Conservation (phyloP, 176 grass and related monocot genomes). For the Triticum urartu region DNA sequence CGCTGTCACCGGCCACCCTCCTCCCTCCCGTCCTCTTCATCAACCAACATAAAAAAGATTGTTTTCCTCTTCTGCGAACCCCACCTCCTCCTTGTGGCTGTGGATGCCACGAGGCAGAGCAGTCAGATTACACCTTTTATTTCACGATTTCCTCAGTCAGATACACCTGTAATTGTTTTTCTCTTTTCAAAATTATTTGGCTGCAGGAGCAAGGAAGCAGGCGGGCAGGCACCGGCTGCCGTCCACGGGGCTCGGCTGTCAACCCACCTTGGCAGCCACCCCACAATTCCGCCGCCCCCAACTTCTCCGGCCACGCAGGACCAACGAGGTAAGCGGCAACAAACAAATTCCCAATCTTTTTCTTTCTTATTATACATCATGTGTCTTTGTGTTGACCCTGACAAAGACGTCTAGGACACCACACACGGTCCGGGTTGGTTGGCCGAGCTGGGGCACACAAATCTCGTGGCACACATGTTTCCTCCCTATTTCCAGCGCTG, state of each 20-base stretch:
- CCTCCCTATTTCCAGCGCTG: background rate
- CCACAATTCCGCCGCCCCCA: background rate
- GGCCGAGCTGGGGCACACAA: background rate
- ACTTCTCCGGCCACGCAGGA: background rate
- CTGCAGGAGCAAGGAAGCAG: slow-evolving; percentile 12
- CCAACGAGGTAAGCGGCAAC: slow-evolving; percentile 1
- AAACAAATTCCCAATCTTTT: background rate
- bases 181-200: background rate
- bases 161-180: no score
- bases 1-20: slow-evolving; percentile 17
- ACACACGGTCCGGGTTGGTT: background rate
- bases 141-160: background rate
- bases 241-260: slow-evolving; percentile 54
- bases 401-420: slow-evolving; percentile 13
- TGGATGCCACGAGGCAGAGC: background rate
- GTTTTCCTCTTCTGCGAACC: background rate
- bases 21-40: background rate
- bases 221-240: background rate
- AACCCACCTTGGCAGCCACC: slow-evolving; percentile 45
- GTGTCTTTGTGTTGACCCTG: background rate
- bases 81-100: no score
- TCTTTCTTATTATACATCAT: background rate
- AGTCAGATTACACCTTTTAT: background rate
- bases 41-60: background rate
- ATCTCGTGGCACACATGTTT: slow-evolving; percentile 2